Conservation (phyloP, 768 basidiomycete species). For the Psilocybe cyanescens region DNA sequence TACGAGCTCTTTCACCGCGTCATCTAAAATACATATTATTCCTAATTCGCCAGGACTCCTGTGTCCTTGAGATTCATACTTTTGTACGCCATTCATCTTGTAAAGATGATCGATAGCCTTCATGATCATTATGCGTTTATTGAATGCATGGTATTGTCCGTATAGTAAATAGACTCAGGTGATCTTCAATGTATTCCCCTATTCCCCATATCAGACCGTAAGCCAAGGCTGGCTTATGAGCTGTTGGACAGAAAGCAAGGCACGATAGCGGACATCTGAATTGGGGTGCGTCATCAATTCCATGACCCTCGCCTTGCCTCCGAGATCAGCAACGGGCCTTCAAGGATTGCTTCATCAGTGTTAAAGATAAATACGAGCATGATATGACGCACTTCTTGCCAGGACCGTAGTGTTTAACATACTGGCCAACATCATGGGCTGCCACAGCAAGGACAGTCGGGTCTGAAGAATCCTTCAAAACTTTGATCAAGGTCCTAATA, state of each 20-base stretch:
- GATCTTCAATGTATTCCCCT: background rate
- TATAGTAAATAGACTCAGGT: background rate
- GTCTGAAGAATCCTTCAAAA: conserved; percentile 74
- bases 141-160: conserved; percentile 2
- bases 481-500: conserved; percentile 69
- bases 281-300: conserved; percentile 91
- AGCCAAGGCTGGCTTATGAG: conserved; percentile 92
- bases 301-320: conserved; percentile 87
- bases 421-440: conserved; percentile 91
- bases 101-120: no score
- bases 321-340: conserved; percentile 81
- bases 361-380: background rate
- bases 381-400: conserved; percentile 79
- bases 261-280: conserved; percentile 90
- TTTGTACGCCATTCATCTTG: no score
- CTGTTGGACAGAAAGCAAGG: conserved; percentile 87
- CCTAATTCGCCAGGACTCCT: no score
- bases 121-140: no score
- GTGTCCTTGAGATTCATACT: no score
- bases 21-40: no score
- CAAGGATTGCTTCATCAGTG: background rate
- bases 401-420: conserved; percentile 87
- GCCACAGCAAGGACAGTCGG: conserved; percentile 88
- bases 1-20: background rate
- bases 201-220: conserved; percentile 37